Percentiles rank a stretch among this genome's conserved stretches.
Conservation (phyloP, 352 stramenopile species). For the Hyaloperonospora arabidopsidis region DNA sequence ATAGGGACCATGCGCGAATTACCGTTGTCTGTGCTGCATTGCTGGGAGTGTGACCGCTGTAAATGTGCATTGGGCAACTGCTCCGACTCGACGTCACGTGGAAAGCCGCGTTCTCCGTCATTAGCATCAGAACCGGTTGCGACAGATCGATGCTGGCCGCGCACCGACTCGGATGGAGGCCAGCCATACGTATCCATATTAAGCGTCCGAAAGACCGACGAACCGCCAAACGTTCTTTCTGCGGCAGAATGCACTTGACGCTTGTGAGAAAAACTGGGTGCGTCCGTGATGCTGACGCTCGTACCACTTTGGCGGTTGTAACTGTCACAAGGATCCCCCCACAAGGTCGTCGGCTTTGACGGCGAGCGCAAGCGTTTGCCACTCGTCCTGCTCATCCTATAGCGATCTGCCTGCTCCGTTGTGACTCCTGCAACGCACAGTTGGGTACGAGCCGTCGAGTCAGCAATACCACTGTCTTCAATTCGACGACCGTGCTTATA, state of each 20-base stretch:
- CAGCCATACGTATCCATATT: constrained; percentile 17
- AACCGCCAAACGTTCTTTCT: constrained; percentile 18
- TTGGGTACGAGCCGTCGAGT: constrained; percentile 8
- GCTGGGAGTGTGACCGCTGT: background rate
- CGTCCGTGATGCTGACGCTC: constrained; percentile 1
- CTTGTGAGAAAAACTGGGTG: constrained; percentile 16
- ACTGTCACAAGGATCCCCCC: constrained; percentile 18
- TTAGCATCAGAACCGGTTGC: constrained; percentile 31
- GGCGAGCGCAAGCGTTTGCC: constrained; percentile 26
- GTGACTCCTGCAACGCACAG: constrained; percentile 21
- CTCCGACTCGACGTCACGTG: constrained; percentile 17
- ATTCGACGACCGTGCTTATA: constrained; percentile 24
- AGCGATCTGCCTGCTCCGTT: constrained; percentile 25
- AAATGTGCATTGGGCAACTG: constrained; percentile 5
- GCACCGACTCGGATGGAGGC: constrained; percentile 11
- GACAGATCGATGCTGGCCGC: constrained; percentile 21
- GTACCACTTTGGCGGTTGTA: constrained; percentile 20
- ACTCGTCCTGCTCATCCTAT: constrained; percentile 25
- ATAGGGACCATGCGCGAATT: background rate
- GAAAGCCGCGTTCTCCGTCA: constrained; percentile 28
- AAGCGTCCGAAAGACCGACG: constrained; percentile 21
- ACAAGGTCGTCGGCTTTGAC: constrained; percentile 16
- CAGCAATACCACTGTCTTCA: constrained; percentile 10
- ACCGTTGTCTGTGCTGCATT: background rate
- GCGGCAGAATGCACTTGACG: constrained; percentile 11